phyloP scores from a whole-genome alignment of 805 yeast genomes.

The Yamadazyma endophytica region DNA sequence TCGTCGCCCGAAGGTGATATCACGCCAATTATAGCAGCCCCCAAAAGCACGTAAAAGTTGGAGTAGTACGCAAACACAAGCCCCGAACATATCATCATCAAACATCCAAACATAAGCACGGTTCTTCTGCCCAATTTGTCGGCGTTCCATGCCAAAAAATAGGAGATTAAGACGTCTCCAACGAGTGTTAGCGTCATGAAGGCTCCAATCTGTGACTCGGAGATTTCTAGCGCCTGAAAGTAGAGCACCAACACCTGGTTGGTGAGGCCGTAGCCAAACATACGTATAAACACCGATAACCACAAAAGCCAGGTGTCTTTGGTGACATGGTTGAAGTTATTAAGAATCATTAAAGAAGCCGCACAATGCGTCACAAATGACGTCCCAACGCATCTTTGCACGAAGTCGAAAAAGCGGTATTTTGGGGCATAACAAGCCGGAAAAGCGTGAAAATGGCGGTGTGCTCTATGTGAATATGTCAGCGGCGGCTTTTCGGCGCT shows the following conservation, averaged over 20 bases:
- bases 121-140: slow-evolving; percentile 63
- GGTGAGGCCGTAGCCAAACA: slow-evolving; percentile 73
- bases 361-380: too few species aligned
- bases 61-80: slow-evolving; percentile 54
- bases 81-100: slow-evolving; percentile 69
- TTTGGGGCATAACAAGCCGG: too few species aligned
- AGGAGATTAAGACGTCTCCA: slow-evolving; percentile 75
- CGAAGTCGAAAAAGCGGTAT: too few species aligned
- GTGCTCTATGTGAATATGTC: too few species aligned
- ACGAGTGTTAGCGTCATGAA: slow-evolving; percentile 79
- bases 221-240: slow-evolving; percentile 49
- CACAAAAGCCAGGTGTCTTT: slow-evolving; percentile 62
- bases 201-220: slow-evolving; percentile 60
- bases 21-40: slow-evolving; percentile 79
- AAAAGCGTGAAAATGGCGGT: too few species aligned
- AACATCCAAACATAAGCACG: slow-evolving; percentile 59
- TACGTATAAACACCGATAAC: slow-evolving; percentile 63
- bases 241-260: slow-evolving; percentile 74
- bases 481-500: too few species aligned
- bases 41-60: slow-evolving; percentile 50
- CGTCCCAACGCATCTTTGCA: too few species aligned
- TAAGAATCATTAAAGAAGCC: too few species aligned
- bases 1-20: slow-evolving; percentile 88
- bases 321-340: slow-evolving; percentile 35
- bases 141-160: slow-evolving; percentile 71